Evolutionary conservation across 257 asterid species (phyloP).

Genomic region (Ballota nigra): DNA sequence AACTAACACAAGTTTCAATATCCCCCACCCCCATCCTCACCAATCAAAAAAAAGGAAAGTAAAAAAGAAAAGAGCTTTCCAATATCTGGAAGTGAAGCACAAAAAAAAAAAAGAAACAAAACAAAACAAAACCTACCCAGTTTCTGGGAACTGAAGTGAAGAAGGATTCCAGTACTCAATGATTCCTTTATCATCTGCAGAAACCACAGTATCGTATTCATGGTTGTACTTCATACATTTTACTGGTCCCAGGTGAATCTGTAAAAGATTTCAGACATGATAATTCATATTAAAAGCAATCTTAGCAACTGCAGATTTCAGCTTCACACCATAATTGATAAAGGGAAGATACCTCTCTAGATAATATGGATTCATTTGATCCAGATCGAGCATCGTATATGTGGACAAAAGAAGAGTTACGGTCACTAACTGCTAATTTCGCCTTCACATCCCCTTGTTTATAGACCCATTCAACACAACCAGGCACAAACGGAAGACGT

Average conservation of each 20-base stretch:
- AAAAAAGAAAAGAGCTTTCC: background rate
- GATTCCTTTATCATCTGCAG: slow-evolving; percentile 95
- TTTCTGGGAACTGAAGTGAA: slow-evolving; percentile 81
- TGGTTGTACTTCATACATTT: slow-evolving; percentile 92
- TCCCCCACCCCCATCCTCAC: background rate
- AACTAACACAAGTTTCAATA: background rate
- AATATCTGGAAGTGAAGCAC: slow-evolving; percentile 2
- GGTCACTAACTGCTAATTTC: slow-evolving; percentile 84
- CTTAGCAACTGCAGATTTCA: slow-evolving; percentile 14
- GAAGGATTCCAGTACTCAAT: slow-evolving; percentile 94
- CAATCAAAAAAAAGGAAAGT: background rate
- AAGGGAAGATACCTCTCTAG: slow-evolving; percentile 64
- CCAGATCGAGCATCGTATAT: slow-evolving; percentile 93
- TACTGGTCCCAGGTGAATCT: slow-evolving; percentile 80
- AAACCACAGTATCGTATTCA: slow-evolving; percentile 72
- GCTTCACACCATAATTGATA: slow-evolving; percentile 9
- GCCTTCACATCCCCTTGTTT: slow-evolving; percentile 93
- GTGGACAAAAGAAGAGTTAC: slow-evolving; percentile 77
- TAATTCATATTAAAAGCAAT: slow-evolving; percentile 10
- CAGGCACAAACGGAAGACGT: slow-evolving; percentile 87
- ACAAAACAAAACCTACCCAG: slow-evolving; percentile 48
- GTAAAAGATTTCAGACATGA: slow-evolving; percentile 27
- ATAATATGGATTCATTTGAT: slow-evolving; percentile 71
- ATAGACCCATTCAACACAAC: slow-evolving; percentile 89
- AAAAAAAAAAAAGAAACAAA: background rate